phyloP scores from a whole-genome alignment of 2,329 filamentous ascomycete genomes.

The Parastagonospora avenae region DNA sequence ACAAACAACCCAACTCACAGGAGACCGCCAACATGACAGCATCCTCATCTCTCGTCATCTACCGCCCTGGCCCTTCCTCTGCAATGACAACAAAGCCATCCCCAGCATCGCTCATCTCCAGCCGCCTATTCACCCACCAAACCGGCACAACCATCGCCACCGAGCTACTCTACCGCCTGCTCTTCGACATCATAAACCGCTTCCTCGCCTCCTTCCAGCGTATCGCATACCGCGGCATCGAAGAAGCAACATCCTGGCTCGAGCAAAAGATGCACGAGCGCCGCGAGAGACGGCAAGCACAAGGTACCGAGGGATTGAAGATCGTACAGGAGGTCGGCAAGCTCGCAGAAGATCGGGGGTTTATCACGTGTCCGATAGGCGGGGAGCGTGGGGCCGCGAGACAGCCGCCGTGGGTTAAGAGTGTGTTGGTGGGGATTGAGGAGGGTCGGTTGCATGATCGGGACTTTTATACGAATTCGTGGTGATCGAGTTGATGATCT shows the following conservation, averaged over 20 bases:
- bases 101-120: constrained; percentile 15
- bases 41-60: constrained; percentile 19
- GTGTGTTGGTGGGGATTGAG: constrained; percentile 32
- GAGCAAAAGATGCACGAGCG: constrained; percentile 28
- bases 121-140: constrained; percentile 18
- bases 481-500: constrained; percentile 5
- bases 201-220: constrained; percentile 28
- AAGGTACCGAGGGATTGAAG: constrained; percentile 1
- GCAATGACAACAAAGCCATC: constrained; percentile 5
- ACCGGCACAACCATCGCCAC: constrained; percentile 36
- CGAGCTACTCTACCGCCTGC: constrained; percentile 38
- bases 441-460: constrained; percentile 32
- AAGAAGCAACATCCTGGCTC: constrained; percentile 30
- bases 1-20: not conserved
- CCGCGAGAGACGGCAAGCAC: constrained; percentile 4
- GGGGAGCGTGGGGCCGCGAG: constrained; percentile 6
- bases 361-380: constrained; percentile 26
- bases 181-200: constrained; percentile 36
- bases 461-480: constrained; percentile 34
- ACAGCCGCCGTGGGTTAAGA: constrained; percentile 31
- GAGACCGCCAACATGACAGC: constrained; percentile 13
- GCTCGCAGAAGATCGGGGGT: constrained; percentile 22
- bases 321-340: constrained; percentile 31
- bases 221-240: constrained; percentile 27
- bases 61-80: constrained; percentile 5